phyloP scores from a whole-genome alignment of 169 alveolate genomes.

The Plasmodium gonderi region DNA sequence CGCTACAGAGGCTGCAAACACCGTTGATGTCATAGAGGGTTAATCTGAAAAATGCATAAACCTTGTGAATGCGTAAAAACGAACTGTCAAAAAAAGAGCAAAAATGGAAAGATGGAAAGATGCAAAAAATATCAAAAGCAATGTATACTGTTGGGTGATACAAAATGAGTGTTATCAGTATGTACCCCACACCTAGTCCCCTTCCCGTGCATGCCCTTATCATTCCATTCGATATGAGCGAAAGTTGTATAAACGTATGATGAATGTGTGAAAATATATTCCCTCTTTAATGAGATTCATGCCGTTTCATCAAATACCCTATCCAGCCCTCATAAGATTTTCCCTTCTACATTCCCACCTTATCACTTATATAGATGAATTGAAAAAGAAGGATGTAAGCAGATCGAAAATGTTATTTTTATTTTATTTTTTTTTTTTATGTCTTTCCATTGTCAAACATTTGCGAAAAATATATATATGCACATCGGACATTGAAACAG shows the following conservation, averaged over 20 bases:
- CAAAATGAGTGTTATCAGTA: neutral
- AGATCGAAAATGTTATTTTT: neutral
- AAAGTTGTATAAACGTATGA: neutral
- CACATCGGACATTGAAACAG: neutral
- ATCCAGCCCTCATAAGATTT: neutral
- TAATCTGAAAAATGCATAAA: neutral
- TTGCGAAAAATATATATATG: neutral
- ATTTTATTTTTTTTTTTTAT: no score
- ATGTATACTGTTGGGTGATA: neutral
- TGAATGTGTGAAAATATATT: neutral
- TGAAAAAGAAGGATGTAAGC: slow-evolving; percentile 23
- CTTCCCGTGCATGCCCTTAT: neutral
- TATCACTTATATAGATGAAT: slow-evolving; percentile 7
- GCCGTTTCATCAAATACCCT: neutral
- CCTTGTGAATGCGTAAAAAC: neutral
- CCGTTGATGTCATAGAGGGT: slow-evolving; percentile 49
- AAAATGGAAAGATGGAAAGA: neutral
- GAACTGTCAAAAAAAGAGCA: neutral
- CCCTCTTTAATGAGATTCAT: neutral
- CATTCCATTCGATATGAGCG: neutral
- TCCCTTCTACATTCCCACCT: neutral
- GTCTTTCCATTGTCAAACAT: neutral
- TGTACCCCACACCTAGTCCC: neutral
- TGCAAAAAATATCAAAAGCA: neutral
- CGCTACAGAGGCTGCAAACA: slow-evolving; percentile 30